These are phyloP conservation scores for Platanus orientalis DNA, from an alignment of 164 flowering plant species.

Conservation along the genomic window DNA sequence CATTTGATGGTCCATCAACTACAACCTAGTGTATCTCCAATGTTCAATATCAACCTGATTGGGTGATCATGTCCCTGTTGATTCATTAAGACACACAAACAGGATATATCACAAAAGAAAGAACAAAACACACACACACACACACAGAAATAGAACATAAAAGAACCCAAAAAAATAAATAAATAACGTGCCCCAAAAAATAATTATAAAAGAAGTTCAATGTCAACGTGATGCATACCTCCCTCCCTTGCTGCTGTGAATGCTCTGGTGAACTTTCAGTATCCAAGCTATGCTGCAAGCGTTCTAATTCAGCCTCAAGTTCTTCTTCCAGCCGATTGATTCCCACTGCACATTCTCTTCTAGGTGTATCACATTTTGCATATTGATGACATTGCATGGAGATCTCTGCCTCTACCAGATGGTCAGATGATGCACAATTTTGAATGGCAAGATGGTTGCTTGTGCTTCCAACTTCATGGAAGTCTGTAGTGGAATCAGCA, in stretches of 20 bases:
- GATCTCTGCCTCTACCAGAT: conserved; percentile 1
- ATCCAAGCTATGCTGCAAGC: conserved; percentile 44
- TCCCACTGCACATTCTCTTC: conserved; percentile 20
- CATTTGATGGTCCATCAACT: background rate
- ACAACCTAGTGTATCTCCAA: background rate
- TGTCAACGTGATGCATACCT: conserved; percentile 25
- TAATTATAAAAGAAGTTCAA: background rate
- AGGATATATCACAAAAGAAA: background rate
- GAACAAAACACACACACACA: background rate
- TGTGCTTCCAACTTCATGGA: conserved; percentile 15
- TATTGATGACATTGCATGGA: conserved; percentile 4
- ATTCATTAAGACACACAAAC: background rate
- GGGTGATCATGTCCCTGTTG: too few relatives aligned
- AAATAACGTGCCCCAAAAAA: background rate
- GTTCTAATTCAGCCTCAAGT: conserved; percentile 60
- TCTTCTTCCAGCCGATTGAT: conserved; percentile 55
- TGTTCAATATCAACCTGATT: too few relatives aligned
- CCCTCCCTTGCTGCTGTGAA: conserved; percentile 16
- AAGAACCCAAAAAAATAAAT: background rate
- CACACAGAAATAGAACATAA: background rate
- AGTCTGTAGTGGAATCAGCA: conserved; percentile 22
- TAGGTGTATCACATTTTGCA: conserved; percentile 2
- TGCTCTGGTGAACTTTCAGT: conserved; percentile 14
- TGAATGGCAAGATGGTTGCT: conserved; percentile 14
- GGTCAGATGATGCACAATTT: conserved; percentile 7